phyloP scores from a whole-genome alignment of 2,329 filamentous ascomycete species.

The Cladosporium oxysporum region DNA sequence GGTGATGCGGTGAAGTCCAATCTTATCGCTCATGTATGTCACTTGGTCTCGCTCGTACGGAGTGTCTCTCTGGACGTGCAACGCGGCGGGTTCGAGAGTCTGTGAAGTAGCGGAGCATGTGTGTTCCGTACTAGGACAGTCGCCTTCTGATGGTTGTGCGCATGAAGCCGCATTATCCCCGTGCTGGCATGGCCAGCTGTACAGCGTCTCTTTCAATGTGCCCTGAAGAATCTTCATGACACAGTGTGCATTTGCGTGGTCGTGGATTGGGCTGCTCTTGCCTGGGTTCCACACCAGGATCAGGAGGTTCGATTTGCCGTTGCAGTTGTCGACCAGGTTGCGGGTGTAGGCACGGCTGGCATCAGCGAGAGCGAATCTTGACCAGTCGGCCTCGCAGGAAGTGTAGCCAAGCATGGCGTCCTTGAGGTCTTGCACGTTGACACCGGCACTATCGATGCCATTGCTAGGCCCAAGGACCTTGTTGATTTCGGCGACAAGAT shows the following conservation, averaged over 20 bases:
- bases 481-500: constrained; percentile 72
- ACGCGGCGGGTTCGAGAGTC: constrained; percentile 41
- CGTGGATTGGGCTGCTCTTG: constrained; percentile 81
- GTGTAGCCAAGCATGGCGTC: constrained; percentile 73
- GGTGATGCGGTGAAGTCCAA: constrained; percentile 80
- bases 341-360: constrained; percentile 72
- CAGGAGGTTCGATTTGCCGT: constrained; percentile 76
- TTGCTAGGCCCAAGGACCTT: constrained; percentile 75
- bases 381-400: constrained; percentile 71
- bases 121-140: constrained; percentile 31
- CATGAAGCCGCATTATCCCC: constrained; percentile 37
- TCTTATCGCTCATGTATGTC: constrained; percentile 86
- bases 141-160: constrained; percentile 30
- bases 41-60: constrained; percentile 71
- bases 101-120: constrained; percentile 41
- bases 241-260: constrained; percentile 78
- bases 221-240: constrained; percentile 87
- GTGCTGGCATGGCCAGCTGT: constrained; percentile 63
- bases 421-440: constrained; percentile 72
- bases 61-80: constrained; percentile 66
- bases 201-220: constrained; percentile 77
- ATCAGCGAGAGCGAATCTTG: constrained; percentile 73
- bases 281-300: constrained; percentile 88
- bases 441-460: constrained; percentile 77
- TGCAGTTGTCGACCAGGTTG: constrained; percentile 87